Conservation (phyloP, 1,139 yeast genomes). For the Hemisphaericaspora xylofermentans region DNA sequence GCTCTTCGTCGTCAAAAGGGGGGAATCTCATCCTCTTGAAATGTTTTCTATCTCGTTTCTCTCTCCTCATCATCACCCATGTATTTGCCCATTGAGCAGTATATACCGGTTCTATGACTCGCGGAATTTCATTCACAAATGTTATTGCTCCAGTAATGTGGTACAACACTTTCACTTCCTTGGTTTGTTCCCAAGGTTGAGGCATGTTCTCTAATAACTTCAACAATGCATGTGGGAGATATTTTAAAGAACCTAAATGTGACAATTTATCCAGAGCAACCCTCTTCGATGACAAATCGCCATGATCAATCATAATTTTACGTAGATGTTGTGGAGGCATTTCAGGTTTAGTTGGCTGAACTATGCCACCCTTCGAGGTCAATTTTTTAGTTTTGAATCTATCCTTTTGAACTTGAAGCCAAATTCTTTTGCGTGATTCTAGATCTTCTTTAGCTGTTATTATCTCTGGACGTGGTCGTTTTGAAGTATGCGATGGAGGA, state of each 20-base stretch:
- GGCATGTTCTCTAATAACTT: constrained; percentile 96
- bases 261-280: constrained; percentile 88
- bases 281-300: constrained; percentile 77
- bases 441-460: constrained; percentile 22
- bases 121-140: constrained; percentile 87
- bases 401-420: constrained; percentile 66
- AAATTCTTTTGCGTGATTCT: constrained; percentile 50
- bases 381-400: constrained; percentile 40
- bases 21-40: constrained; percentile 93
- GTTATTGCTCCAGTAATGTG: constrained; percentile 95
- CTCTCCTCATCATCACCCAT: constrained; percentile 93
- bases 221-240: constrained; percentile 91
- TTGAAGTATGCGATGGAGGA: constrained; percentile 11
- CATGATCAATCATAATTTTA: constrained; percentile 79
- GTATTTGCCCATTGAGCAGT: constrained; percentile 94
- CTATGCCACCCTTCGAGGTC: constrained; percentile 34
- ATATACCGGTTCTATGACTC: constrained; percentile 90
- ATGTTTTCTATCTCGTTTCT: constrained; percentile 85
- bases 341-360: constrained; percentile 66
- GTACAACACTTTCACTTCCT: constrained; percentile 84
- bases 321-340: constrained; percentile 96
- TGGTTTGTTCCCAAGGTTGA: constrained; percentile 93
- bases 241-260: constrained; percentile 87
- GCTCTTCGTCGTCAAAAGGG: constrained; percentile 97
- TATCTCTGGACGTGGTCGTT: constrained; percentile 19